Base-by-base conservation (phyloP, 2,329 filamentous ascomycete species). In the Epichloe coenophiala region DNA sequence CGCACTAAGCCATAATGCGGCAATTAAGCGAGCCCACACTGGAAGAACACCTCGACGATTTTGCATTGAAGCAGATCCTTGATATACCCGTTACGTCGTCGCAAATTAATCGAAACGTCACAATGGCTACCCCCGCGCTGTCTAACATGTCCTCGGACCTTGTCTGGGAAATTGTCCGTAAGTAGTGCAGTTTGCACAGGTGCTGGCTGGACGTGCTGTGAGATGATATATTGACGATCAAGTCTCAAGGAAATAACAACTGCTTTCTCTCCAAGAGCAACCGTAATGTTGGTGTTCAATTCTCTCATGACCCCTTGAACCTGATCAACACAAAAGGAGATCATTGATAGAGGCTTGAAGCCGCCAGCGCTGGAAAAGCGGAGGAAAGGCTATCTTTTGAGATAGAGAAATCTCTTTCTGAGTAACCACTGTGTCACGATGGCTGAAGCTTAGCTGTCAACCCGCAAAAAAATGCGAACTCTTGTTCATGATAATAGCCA, bases 281-380 rank as follows among this genome's bases (percentile, higher is more conserved):
- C 68, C 72, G 74, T 63, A 77, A 77, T 65, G 89, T 87, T 66
- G 86, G 87, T 70, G 77, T 86, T 63, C 86, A 87, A 74, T 89
- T 98, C 80, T 97, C 91, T 62, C 86, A 86, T 63, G 91, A 97
- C 70, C 88, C 88, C 64, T 75, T 96, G 61, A 98, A 97, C 82
- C 74, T 97, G 72, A 78, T 75, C 71, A 97, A 96, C 84, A 77
- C 21, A 21, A 44, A 49, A 23, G 19, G n/a, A 45, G 3, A 27
- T 5, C 6, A 39, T 1, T 31, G 19, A 35, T 23, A 23, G n/a
- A 31, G 41, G 17, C 8, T 15, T 11, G 31, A 45, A 21, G 38
- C 15, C 35, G 31, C 8, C 19, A 17, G n/a, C 31, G 23, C 11
- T 19, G 23, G 40, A n/a, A 49, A 49, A 45, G 41, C 33, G 48